Percentiles rank a stretch among this genome's conserved stretches.
phyloP scores from a whole-genome alignment of 108 stramenopile genomes.

The Stephanodiscus minutulus region DNA sequence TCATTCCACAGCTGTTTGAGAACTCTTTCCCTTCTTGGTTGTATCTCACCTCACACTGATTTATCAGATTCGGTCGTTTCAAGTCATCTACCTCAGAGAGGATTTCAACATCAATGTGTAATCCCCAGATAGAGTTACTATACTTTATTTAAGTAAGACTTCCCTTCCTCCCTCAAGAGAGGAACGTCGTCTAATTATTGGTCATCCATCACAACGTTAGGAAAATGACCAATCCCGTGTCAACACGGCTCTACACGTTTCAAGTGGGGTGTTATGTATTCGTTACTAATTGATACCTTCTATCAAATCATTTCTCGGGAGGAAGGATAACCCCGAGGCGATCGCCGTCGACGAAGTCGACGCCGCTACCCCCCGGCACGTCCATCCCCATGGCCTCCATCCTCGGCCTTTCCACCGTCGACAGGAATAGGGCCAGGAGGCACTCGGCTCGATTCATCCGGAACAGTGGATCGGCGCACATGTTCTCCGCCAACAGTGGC shows the following conservation, averaged over 20 bases:
- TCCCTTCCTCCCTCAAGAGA: constrained; percentile 27
- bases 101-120: constrained; percentile 56
- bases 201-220: constrained; percentile 33
- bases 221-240: constrained; percentile 35
- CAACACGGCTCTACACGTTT: constrained; percentile 42
- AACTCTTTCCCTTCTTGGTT: constrained; percentile 7
- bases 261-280: constrained; percentile 11
- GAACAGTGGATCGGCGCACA: constrained; percentile 72
- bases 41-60: constrained; percentile 10
- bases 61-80: constrained; percentile 51
- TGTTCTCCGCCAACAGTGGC: constrained; percentile 36
- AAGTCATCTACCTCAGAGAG: constrained; percentile 63
- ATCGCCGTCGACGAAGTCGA: constrained; percentile 85
- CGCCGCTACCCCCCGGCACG: constrained; percentile 63
- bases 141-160: constrained; percentile 27
- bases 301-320: too few relatives aligned
- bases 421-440: constrained; percentile 72
- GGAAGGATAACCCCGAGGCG: constrained; percentile 73
- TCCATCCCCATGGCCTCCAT: constrained; percentile 52
- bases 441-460: constrained; percentile 82
- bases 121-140: constrained; percentile 18
- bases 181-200: constrained; percentile 17
- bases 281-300: too few relatives aligned
- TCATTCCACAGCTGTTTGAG: constrained; percentile 32
- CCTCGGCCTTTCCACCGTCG: constrained; percentile 67